Conservation (phyloP, 1,139 yeast genomes). For the Yamadazyma songkhlaensis region DNA sequence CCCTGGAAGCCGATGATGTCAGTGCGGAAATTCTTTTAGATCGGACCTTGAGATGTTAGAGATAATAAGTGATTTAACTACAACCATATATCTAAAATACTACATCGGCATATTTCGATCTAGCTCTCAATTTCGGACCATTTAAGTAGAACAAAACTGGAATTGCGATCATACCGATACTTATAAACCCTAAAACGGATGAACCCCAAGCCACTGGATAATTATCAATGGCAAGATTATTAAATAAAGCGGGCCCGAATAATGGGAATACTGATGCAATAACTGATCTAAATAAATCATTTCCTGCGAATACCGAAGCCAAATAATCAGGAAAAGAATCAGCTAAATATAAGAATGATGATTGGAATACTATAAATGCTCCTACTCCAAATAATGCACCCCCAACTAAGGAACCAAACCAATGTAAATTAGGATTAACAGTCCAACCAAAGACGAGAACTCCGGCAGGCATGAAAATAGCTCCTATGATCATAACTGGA, state of each 20-base stretch:
- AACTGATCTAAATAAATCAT: constrained; percentile 48
- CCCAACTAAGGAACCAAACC: constrained; percentile 43
- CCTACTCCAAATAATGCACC: constrained; percentile 35
- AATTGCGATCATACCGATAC: constrained; percentile 40
- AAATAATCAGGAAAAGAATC: constrained; percentile 35
- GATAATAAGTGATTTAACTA: too few relatives aligned
- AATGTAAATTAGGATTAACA: constrained; percentile 32
- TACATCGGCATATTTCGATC: constrained; percentile 35
- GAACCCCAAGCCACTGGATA: constrained; percentile 61
- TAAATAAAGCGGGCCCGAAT: constrained; percentile 52
- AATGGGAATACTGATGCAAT: constrained; percentile 64
- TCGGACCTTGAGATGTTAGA: too few relatives aligned
- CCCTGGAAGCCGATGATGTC: too few relatives aligned
- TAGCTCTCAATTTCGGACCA: constrained; percentile 50
- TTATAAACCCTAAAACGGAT: constrained; percentile 43
- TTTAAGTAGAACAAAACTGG: constrained; percentile 47
- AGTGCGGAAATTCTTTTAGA: too few relatives aligned
- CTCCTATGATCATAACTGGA: constrained; percentile 20
- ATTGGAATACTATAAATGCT: constrained; percentile 41
- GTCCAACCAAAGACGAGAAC: constrained; percentile 54
- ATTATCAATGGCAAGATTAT: constrained; percentile 38
- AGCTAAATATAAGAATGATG: constrained; percentile 33
- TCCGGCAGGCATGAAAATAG: constrained; percentile 41
- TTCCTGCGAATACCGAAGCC: constrained; percentile 61
- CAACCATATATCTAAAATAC: not conserved